Evolutionary conservation across 331 rosid species (phyloP), one percentile per base, ranked within the genome.

Genomic region (Saraca asoca): DNA sequence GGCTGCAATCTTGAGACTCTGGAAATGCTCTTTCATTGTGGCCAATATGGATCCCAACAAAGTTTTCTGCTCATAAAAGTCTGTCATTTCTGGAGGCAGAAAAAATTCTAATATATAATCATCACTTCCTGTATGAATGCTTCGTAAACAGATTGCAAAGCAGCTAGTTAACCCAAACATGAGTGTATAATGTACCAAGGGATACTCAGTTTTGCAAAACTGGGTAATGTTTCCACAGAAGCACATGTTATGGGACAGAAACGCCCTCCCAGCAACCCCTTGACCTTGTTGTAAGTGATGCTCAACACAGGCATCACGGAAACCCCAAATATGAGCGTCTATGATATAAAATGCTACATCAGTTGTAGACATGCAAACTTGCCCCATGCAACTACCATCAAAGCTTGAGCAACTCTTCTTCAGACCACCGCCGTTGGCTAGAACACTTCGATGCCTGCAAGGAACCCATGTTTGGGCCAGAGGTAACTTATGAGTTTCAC

Each of bases 401-500:
- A 94, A 78, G 73, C 96, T 88, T 15, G 89, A 85, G 72, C 99
- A 94, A 68, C 45, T 86, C 83, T 88, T 94, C 91, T 78, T 88
- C 59, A 88, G 55, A 73, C 97, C 99, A 43, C 95, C 97, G 19
- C 92, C 97, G 33, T 86, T 59, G 57, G 93, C 93, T 78, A 94
- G 76, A 77, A 94, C 87, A 69, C 79, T 88, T 18, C 97, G 80
- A 78, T 94, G 95, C 95, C 81, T 80, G 74, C 99, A 94, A 0
- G 99, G 99, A 85, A 94, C 88, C 99, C 99, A 94, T 34, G 96
- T 90, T 83, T 94, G 99, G 51, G 97, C 99, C 77, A 94, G 77
- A 15, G 97, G 99, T 74, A 94, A 75, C 34, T 86, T 90, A 73
- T 83, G 89, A 65, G 89, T 85, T 85, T 94, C 99, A 52, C 97